phyloP scores from a whole-genome alignment of 257 asterid species.

The Primulina eburnea region DNA sequence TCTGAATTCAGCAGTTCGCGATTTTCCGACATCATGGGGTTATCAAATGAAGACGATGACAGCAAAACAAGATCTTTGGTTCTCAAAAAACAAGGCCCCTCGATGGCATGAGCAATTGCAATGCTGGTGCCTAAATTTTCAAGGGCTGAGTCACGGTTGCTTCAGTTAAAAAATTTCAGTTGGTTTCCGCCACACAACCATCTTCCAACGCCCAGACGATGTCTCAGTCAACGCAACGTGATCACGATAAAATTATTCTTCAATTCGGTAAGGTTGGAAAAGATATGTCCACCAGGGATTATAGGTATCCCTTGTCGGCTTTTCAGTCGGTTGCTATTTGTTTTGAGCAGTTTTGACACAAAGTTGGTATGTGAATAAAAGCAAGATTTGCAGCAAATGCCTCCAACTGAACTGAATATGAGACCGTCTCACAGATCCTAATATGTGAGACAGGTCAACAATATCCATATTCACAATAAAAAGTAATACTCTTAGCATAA shows the following conservation, averaged over 20 bases:
- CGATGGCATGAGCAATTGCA: constrained; percentile 71
- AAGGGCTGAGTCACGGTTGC: constrained; percentile 71
- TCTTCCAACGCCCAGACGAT: constrained; percentile 24
- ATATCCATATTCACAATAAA: too few species aligned
- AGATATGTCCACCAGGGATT: constrained; percentile 72
- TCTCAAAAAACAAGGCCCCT: constrained; percentile 58
- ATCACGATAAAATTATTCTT: constrained; percentile 56
- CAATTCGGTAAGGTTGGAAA: constrained; percentile 71
- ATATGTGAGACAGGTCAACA: too few species aligned
- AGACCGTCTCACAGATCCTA: too few species aligned
- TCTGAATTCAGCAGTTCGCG: constrained; percentile 77
- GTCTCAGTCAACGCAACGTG: constrained; percentile 39
- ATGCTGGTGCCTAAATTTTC: constrained; percentile 73
- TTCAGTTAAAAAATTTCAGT: constrained; percentile 63
- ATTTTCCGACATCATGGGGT: constrained; percentile 54
- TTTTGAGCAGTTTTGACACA: constrained; percentile 74
- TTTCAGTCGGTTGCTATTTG: constrained; percentile 73
- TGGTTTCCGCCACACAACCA: constrained; percentile 48
- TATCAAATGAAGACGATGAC: constrained; percentile 29
- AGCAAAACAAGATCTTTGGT: constrained; percentile 46
- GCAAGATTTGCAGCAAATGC: background rate
- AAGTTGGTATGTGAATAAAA: constrained; percentile 68
- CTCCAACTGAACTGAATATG: constrained; percentile 6
- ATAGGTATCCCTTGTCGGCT: constrained; percentile 66
- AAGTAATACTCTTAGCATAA: too few species aligned